phyloP scores from a whole-genome alignment of 176 grass and related monocot genomes.

The Musa troglodytarum region DNA sequence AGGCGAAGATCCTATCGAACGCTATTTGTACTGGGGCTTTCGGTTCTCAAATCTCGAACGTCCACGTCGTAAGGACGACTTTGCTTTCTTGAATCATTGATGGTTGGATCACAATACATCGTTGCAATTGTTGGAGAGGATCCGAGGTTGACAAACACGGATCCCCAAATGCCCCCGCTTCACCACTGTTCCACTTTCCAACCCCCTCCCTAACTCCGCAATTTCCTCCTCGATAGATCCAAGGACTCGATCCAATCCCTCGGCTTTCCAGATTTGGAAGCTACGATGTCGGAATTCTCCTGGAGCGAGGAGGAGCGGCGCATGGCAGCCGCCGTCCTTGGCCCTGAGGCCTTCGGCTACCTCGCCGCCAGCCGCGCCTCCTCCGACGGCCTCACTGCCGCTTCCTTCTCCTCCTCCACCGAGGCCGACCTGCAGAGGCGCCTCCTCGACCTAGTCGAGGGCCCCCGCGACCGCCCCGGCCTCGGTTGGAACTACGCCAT shows the following conservation, averaged over 20 bases:
- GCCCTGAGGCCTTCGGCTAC: slow-evolving; percentile 68
- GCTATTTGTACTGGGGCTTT: background rate
- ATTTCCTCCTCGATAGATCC: background rate
- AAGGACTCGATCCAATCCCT: background rate
- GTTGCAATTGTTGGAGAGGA: background rate
- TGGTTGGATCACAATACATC: background rate
- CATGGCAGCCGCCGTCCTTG: slow-evolving; percentile 47
- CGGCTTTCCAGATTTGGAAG: background rate
- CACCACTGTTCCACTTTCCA: background rate
- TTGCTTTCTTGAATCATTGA: background rate
- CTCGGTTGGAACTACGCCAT: slow-evolving; percentile 91
- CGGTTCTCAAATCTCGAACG: background rate
- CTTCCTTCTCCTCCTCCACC: slow-evolving; percentile 12
- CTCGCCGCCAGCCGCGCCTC: slow-evolving; percentile 49
- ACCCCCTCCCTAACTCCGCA: background rate
- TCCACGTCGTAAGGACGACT: background rate
- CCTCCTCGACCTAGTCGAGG: slow-evolving; percentile 72
- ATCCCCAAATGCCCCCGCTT: background rate
- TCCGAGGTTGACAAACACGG: background rate
- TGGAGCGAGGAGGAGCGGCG: slow-evolving; percentile 65
- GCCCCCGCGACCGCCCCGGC: slow-evolving; percentile 27
- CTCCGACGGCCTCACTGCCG: slow-evolving; percentile 52
- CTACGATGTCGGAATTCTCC: slow-evolving; percentile 11
- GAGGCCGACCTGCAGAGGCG: slow-evolving; percentile 67
- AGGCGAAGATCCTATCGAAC: background rate